These are phyloP conservation scores for Colletotrichum sp. DNA, from an alignment of 2,329 filamentous ascomycete genomes.

Conservation along the genomic window DNA sequence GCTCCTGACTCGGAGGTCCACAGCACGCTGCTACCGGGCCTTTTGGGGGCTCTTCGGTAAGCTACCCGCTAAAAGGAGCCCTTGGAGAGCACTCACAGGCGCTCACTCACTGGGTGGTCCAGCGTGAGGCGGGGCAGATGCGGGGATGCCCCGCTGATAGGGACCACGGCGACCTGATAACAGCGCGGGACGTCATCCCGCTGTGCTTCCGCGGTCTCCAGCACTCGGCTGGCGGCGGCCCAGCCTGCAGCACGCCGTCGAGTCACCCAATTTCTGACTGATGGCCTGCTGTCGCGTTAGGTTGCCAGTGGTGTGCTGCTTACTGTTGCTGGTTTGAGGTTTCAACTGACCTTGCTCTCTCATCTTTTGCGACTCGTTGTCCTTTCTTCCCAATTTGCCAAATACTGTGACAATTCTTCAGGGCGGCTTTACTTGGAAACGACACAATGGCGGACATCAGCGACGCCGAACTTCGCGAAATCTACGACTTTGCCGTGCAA, in stretches of 20 bases:
- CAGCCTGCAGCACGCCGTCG: slow-evolving; percentile 1
- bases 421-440: neutral
- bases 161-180: neutral
- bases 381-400: neutral
- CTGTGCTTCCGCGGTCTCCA: slow-evolving; percentile 14
- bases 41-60: neutral
- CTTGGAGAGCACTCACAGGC: neutral
- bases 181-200: slow-evolving; percentile 7
- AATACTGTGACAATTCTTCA: neutral
- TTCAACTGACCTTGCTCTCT: neutral
- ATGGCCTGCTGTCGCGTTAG: neutral
- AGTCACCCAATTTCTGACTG: neutral
- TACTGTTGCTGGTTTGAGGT: neutral
- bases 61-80: neutral
- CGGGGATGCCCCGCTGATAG: slow-evolving; percentile 9
- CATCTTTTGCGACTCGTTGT: neutral
- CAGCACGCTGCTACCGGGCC: neutral
- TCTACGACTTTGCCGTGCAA: slow-evolving; percentile 74
- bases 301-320: neutral
- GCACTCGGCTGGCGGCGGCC: slow-evolving; percentile 18
- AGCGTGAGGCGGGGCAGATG: neutral
- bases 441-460: slow-evolving; percentile 29
- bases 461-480: slow-evolving; percentile 61
- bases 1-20: neutral
- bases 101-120: neutral